Evolutionary conservation across 306 rosid genomes (phyloP).

Genomic region (Glycine latifolia): DNA sequence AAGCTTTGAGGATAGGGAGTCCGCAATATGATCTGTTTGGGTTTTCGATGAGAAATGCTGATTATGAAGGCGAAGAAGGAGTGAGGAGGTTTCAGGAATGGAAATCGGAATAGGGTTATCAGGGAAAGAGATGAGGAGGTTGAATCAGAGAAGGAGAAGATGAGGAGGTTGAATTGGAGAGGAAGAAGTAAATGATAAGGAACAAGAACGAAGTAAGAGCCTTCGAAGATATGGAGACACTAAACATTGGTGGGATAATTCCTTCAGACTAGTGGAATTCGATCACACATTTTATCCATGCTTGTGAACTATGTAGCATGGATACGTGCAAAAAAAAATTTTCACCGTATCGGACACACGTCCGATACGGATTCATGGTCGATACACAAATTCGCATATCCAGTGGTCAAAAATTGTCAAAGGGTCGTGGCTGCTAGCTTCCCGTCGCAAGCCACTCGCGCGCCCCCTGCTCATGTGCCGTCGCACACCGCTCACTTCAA

Average conservation of each 20-base stretch:
- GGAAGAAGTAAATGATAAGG: constrained; percentile 41
- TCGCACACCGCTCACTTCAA: too few relatives aligned
- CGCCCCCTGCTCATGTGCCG: too few relatives aligned
- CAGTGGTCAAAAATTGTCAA: too few relatives aligned
- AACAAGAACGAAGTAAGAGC: constrained; percentile 56
- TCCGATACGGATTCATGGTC: too few relatives aligned
- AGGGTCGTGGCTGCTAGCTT: too few relatives aligned
- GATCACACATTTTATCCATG: constrained; percentile 83
- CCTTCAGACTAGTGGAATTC: constrained; percentile 75
- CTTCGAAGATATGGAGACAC: constrained; percentile 66
- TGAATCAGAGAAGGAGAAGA: too few relatives aligned
- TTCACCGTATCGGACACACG: too few relatives aligned
- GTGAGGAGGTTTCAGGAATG: constrained; percentile 36
- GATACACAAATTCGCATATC: too few relatives aligned
- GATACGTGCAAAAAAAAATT: too few relatives aligned
- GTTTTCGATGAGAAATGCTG: constrained; percentile 56
- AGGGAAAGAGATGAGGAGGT: constrained; percentile 3
- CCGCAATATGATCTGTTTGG: constrained; percentile 55
- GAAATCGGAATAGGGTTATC: constrained; percentile 42
- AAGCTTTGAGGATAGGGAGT: constrained; percentile 65
- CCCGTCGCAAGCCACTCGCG: too few relatives aligned
- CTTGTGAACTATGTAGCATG: too few relatives aligned
- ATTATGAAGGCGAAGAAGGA: constrained; percentile 43
- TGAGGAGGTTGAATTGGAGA: too few relatives aligned
- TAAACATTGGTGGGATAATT: constrained; percentile 71